Evolutionary conservation across 805 yeast species (phyloP).

Genomic region (Candida rishiriensis): DNA sequence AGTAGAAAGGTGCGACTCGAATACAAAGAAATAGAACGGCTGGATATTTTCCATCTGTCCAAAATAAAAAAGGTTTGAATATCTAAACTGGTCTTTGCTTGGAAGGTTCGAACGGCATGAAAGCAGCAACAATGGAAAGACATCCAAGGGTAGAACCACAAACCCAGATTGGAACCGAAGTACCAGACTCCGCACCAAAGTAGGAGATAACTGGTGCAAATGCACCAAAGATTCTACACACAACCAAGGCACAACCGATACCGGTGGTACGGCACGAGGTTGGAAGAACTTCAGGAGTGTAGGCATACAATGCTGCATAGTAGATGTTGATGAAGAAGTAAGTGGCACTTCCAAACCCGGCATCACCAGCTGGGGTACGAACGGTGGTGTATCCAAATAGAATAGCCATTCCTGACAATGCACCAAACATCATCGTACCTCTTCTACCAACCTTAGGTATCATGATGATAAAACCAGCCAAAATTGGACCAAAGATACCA

Average conservation of each 20-base stretch:
- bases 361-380: conserved; percentile 49
- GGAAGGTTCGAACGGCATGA: conserved; percentile 50
- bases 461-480: conserved; percentile 39
- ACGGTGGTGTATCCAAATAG: conserved; percentile 62
- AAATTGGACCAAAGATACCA: conserved; percentile 50
- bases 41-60: no score
- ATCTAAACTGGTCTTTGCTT: conserved; percentile 30
- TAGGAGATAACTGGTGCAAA: conserved; percentile 56
- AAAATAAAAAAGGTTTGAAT: no score
- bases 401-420: conserved; percentile 51
- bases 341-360: conserved; percentile 45
- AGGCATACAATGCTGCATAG: conserved; percentile 59
- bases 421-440: conserved; percentile 51
- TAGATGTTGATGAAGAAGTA: conserved; percentile 45
- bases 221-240: conserved; percentile 48
- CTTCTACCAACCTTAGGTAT: conserved; percentile 45
- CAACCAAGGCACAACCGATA: conserved; percentile 53
- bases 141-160: conserved; percentile 51
- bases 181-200: conserved; percentile 42
- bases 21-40: no score
- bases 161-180: conserved; percentile 57
- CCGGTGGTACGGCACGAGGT: conserved; percentile 53
- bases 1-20: no score
- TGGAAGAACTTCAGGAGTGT: conserved; percentile 63
- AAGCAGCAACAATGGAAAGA: conserved; percentile 39